Percentiles rank a stretch among this genome's conserved stretches.
phyloP scores from a whole-genome alignment of 345 rosid genomes.

The Acer yangbiense region DNA sequence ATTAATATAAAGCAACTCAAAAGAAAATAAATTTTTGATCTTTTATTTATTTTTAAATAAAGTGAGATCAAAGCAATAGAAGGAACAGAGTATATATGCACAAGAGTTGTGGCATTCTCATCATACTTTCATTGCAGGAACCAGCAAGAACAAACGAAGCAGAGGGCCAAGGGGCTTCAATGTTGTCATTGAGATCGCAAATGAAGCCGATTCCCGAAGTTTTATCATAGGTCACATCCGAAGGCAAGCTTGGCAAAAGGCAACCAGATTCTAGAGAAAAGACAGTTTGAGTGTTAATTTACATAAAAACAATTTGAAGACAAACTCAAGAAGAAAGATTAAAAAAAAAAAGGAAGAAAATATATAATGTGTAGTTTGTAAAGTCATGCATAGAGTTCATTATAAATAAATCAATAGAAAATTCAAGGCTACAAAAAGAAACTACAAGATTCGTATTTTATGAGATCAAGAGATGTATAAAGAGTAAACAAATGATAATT shows the following conservation, averaged over 20 bases:
- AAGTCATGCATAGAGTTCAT: background rate
- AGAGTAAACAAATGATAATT: background rate
- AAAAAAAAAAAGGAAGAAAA: background rate
- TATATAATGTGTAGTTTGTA: background rate
- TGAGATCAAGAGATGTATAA: background rate
- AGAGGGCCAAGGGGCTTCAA: constrained; percentile 61
- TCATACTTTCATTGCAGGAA: constrained; percentile 58
- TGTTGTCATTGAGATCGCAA: constrained; percentile 65
- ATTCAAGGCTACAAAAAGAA: background rate
- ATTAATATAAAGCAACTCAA: background rate
- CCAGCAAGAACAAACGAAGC: constrained; percentile 33
- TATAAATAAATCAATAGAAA: background rate
- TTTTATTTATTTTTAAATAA: no score
- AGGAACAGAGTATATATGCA: background rate
- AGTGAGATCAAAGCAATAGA: background rate
- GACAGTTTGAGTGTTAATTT: background rate
- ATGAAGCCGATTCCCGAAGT: constrained; percentile 57
- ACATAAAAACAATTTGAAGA: background rate
- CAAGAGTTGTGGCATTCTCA: background rate
- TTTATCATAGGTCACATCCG: constrained; percentile 52
- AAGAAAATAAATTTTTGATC: background rate
- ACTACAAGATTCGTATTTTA: background rate
- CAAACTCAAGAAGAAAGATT: background rate
- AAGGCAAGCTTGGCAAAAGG: constrained; percentile 63
- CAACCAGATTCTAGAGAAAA: constrained; percentile 50